phyloP scores from a whole-genome alignment of 1,284 basidiomycete species.

The Trametes polyzona region DNA sequence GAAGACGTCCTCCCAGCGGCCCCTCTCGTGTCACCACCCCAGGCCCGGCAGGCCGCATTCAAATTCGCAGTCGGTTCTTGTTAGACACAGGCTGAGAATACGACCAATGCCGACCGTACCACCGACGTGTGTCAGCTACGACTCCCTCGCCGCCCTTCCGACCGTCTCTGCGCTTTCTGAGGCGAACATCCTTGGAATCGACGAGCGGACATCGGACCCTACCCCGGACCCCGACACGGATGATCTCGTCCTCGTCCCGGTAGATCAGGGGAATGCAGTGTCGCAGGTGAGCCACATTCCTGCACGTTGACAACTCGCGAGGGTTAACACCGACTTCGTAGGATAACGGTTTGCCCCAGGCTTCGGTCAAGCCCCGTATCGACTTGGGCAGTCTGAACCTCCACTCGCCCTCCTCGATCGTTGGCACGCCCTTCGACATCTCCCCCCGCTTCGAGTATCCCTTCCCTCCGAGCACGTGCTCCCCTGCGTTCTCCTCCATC shows the following conservation, averaged over 20 bases:
- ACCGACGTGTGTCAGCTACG: slow-evolving; percentile 12
- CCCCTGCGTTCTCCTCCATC: slow-evolving; percentile 8
- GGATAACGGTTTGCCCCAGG: slow-evolving; percentile 10
- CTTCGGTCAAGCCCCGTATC: slow-evolving; percentile 29
- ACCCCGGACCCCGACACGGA: slow-evolving; percentile 36
- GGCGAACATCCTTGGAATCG: slow-evolving; percentile 3
- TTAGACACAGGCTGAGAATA: too few species aligned
- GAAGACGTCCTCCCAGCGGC: too few species aligned
- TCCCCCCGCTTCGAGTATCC: slow-evolving; percentile 42
- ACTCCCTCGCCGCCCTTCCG: slow-evolving; percentile 3
- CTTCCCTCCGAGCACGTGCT: slow-evolving; percentile 29
- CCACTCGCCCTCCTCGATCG: slow-evolving; percentile 39
- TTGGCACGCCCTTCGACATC: slow-evolving; percentile 40
- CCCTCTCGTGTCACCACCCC: too few species aligned
- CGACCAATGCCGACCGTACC: slow-evolving; percentile 23
- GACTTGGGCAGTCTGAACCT: slow-evolving; percentile 31
- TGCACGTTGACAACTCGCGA: neutral
- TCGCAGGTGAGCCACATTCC: slow-evolving; percentile 19
- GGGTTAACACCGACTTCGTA: neutral
- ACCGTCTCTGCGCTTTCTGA: slow-evolving; percentile 1
- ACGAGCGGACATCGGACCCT: slow-evolving; percentile 14
- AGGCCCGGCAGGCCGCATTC: too few species aligned
- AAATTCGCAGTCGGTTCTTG: too few species aligned
- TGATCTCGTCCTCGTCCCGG: slow-evolving; percentile 29
- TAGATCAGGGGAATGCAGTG: slow-evolving; percentile 27